These are phyloP conservation scores for Tagetes erecta DNA, from an alignment of 129 eudicot genomes.

Conservation along the genomic window DNA sequence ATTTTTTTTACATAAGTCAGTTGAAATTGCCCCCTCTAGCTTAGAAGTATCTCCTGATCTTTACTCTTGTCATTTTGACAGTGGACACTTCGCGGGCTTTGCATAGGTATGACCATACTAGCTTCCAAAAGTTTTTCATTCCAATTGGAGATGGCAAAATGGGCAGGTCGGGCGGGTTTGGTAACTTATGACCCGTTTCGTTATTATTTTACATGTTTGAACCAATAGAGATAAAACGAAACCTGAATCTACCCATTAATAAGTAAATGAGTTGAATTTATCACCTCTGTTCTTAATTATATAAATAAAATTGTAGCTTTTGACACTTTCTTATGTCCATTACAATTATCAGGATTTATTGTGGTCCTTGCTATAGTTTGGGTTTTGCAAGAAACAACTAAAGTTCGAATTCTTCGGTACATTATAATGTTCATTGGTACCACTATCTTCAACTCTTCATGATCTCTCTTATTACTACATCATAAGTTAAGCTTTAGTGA, in stretches of 20 bases:
- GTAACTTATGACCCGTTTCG: not conserved
- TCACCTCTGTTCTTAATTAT: not conserved
- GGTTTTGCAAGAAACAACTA: slow-evolving; percentile 67
- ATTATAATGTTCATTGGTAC: slow-evolving; percentile 57
- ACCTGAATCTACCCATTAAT: not conserved
- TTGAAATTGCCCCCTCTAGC: not conserved
- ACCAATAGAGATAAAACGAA: not conserved
- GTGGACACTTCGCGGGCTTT: slow-evolving; percentile 65
- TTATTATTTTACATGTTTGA: not conserved
- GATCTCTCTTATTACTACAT: slow-evolving; percentile 5
- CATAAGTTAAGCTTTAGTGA: slow-evolving; percentile 19
- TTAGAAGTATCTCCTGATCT: slow-evolving; percentile 18
- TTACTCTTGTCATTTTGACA: slow-evolving; percentile 27
- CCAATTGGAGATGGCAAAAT: not conserved
- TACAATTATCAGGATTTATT: slow-evolving; percentile 48
- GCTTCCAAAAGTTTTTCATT: slow-evolving; percentile 2
- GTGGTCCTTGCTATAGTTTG: slow-evolving; percentile 54
- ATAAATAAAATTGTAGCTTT: slow-evolving; percentile 8
- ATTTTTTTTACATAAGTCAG: not conserved
- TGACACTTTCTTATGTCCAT: slow-evolving; percentile 18
- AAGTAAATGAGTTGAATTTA: not conserved
- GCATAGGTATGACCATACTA: slow-evolving; percentile 38
- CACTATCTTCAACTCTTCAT: slow-evolving; percentile 9
- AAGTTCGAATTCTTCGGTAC: slow-evolving; percentile 56
- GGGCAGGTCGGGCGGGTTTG: not conserved